Base-by-base conservation (phyloP, 495 filamentous ascomycete genomes). In the Cenococcum geophilum region DNA sequence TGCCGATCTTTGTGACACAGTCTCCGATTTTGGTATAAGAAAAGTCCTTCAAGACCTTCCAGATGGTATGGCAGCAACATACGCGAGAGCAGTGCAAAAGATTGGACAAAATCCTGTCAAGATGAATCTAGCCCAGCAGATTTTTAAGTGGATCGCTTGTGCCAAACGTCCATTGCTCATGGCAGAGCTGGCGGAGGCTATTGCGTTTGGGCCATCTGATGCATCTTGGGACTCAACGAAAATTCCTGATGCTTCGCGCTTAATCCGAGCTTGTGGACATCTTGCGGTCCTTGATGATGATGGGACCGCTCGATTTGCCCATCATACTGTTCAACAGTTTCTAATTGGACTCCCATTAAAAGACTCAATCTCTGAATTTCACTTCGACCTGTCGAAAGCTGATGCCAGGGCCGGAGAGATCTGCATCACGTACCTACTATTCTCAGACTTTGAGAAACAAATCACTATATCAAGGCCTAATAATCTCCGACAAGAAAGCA, bases 321-420 rank as follows among this genome's bases (percentile, higher is more conserved):
- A 71, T 43, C 58, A 67, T 27, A 69, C 66, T 16, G 60, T 71
- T 53, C 52, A 58, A 21, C 63, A 71, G 37, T 71, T 62, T 47
- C 37, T 71, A 14, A 40, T n/a, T 47, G 20, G 34, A n/a, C 11
- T 14, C 5, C n/a, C 5, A 34, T 5, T 8, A 14, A 11, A 6
- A 32, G 27, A 6, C 27, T 32, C 27, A 32, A 32, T 32, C 27
- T 6, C 27, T 32, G 27, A 32, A 32, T 32, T 32, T 32, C 27
- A 32, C 27, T 32, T 32, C 27, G 6, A 18, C 14, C 1, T 27
- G 18, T 36, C 22, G 10, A 20, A 52, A 52, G 55, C 58, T 22
- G 55, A 65, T 9, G 12, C 9, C 9, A 43, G 60, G 8, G 54
- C 43, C 34, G 63, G 63, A 18, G 52, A 65, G 36, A 23, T 27